Evolutionary conservation across 1,284 basidiomycete genomes (phyloP).

Genomic region (Somion occarium): DNA sequence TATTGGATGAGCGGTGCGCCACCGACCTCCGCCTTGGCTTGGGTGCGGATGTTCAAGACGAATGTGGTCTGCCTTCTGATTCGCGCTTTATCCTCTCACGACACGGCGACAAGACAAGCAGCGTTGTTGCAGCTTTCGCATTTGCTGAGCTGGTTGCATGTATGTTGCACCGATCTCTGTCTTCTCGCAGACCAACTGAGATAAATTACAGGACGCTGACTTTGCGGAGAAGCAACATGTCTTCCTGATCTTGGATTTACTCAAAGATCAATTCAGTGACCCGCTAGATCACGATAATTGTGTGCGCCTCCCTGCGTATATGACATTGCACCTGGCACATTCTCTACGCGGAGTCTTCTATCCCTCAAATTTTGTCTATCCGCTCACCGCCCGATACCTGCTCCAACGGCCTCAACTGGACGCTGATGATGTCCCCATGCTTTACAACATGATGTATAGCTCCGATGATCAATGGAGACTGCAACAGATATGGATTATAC

Average conservation of each 20-base stretch:
- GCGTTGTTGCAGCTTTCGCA: constrained; percentile 50
- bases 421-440: constrained; percentile 73
- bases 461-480: constrained; percentile 72
- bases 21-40: constrained; percentile 61
- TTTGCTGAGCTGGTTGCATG: constrained; percentile 54
- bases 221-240: constrained; percentile 84
- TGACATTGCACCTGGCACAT: constrained; percentile 78
- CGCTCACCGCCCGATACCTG: constrained; percentile 75
- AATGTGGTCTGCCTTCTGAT: constrained; percentile 78
- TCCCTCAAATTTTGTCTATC: constrained; percentile 79
- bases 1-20: constrained; percentile 55
- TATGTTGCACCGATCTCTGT: constrained; percentile 25
- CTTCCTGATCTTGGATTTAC: constrained; percentile 66
- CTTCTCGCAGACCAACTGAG: background rate
- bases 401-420: constrained; percentile 81
- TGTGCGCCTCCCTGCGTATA: constrained; percentile 66
- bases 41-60: constrained; percentile 83
- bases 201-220: constrained; percentile 43
- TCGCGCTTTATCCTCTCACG: constrained; percentile 68
- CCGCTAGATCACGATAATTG: constrained; percentile 30
- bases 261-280: constrained; percentile 56
- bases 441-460: constrained; percentile 83
- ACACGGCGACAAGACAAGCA: constrained; percentile 52
- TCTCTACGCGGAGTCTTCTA: constrained; percentile 75
- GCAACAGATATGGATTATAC: constrained; percentile 85